Evolutionary conservation across 441 rosid genomes (phyloP).

Genomic region (Metrosideros polymorpha): DNA sequence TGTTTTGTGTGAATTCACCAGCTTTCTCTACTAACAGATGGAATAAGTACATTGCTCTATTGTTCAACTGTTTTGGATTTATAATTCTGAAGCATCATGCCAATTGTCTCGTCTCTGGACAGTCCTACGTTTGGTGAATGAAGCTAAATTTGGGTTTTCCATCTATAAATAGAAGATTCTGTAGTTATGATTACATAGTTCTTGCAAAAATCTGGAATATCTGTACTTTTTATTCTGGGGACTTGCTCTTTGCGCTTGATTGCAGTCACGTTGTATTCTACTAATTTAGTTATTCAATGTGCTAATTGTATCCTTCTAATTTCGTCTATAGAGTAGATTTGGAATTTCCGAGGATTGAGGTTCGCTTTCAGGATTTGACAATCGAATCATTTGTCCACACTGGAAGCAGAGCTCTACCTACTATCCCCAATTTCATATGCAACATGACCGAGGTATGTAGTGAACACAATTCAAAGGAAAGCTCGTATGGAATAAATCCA

Average conservation of each 20-base stretch:
- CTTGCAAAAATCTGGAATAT: neutral
- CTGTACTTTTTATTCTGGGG: neutral
- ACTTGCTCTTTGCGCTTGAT: neutral
- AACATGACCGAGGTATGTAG: constrained; percentile 85
- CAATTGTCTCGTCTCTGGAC: neutral
- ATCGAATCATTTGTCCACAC: constrained; percentile 86
- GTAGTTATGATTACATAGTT: neutral
- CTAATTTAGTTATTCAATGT: neutral
- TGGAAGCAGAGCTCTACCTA: constrained; percentile 96
- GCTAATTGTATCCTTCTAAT: neutral
- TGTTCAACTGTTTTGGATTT: neutral
- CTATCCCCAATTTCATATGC: constrained; percentile 84
- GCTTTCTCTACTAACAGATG: neutral
- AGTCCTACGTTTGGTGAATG: neutral
- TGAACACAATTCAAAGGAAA: neutral
- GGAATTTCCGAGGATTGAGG: constrained; percentile 88
- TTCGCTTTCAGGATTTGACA: constrained; percentile 65
- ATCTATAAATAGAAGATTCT: neutral
- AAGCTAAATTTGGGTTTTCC: neutral
- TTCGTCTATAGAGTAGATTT: constrained; percentile 63
- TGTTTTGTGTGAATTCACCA: neutral
- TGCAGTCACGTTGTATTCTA: neutral
- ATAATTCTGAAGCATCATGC: neutral
- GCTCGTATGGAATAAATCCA: neutral
- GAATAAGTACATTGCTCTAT: neutral